These are phyloP conservation scores for Tetrahymena malaccensis DNA, from an alignment of 73 alveolate species.

Conservation along the genomic window DNA sequence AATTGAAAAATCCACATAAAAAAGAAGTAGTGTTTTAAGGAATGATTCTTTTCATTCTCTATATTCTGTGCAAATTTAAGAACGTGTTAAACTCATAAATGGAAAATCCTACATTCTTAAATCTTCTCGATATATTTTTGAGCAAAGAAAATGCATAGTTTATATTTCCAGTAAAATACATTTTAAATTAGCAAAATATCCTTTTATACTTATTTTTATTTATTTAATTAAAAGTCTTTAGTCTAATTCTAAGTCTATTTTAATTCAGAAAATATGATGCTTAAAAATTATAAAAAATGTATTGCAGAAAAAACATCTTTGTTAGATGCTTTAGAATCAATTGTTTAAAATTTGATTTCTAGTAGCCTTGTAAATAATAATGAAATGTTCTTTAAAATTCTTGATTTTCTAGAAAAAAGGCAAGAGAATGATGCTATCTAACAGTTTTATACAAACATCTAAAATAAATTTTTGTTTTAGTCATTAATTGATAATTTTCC, in stretches of 20 bases:
- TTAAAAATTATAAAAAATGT: not conserved
- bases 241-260: not conserved
- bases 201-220: not conserved
- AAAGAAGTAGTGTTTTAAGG: not conserved
- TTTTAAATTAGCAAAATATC: not conserved
- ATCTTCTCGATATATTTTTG: not conserved
- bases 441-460: not conserved
- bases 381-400: not conserved
- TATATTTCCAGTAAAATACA: not conserved
- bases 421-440: not conserved
- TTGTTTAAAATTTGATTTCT: not conserved
- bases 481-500: not conserved
- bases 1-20: not conserved
- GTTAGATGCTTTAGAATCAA: not conserved
- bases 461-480: not conserved
- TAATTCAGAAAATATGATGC: not conserved
- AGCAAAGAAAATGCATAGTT: not conserved
- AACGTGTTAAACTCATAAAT: not conserved
- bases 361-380: not conserved
- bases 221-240: not conserved
- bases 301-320: not conserved
- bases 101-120: not conserved
- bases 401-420: not conserved
- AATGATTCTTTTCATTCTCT: not conserved
- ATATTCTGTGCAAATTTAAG: not conserved